A percentile compares a stretch with the other conserved stretches of the same genome.
Evolutionary conservation across 495 filamentous ascomycete species (phyloP).

Genomic region (Neurospora intermedia): DNA sequence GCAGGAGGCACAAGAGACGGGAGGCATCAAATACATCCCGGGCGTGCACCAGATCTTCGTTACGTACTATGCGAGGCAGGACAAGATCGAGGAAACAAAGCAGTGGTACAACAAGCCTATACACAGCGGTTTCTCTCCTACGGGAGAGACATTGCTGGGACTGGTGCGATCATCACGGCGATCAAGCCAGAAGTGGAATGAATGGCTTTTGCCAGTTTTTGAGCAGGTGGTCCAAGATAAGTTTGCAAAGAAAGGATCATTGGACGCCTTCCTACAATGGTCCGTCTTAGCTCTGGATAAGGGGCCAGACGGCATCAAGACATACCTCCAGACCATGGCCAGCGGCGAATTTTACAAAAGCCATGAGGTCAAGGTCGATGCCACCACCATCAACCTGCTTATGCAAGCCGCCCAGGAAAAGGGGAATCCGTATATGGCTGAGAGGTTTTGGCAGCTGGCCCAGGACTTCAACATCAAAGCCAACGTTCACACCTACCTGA

Average conservation of each 20-base stretch:
- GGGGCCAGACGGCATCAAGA: constrained; percentile 56
- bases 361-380: constrained; percentile 43
- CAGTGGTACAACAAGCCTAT: constrained; percentile 56
- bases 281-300: constrained; percentile 56
- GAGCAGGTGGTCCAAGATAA: constrained; percentile 39
- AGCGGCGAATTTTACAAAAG: not conserved
- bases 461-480: constrained; percentile 49
- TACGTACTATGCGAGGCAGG: constrained; percentile 37
- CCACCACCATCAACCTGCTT: constrained; percentile 62
- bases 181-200: constrained; percentile 33
- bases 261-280: constrained; percentile 68
- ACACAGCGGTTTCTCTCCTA: constrained; percentile 27
- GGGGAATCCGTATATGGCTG: constrained; percentile 58
- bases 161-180: constrained; percentile 40
- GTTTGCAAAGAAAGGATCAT: constrained; percentile 39
- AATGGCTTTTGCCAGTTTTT: constrained; percentile 54
- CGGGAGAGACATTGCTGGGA: constrained; percentile 34
- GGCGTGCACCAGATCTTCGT: constrained; percentile 40
- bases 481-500: constrained; percentile 52
- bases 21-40: constrained; percentile 23
- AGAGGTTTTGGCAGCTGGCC: constrained; percentile 57
- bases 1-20: constrained; percentile 2
- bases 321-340: constrained; percentile 54
- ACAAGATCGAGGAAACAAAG: constrained; percentile 44
- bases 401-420: constrained; percentile 62